These are phyloP conservation scores for Candida easanensis DNA, from an alignment of 805 yeast genomes.

Conservation along the genomic window DNA sequence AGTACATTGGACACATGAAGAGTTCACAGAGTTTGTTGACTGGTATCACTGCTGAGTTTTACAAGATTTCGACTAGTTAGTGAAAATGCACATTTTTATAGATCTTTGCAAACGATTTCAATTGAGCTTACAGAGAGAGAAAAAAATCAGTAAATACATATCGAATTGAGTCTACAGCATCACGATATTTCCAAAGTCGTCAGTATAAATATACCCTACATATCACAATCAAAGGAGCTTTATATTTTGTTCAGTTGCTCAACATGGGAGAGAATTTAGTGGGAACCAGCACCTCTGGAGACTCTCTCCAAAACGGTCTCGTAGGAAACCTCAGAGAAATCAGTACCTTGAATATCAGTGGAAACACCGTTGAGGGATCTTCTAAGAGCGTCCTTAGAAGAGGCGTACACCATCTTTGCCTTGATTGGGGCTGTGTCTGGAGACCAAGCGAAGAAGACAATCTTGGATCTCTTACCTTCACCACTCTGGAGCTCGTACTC, in stretches of 20 bases:
- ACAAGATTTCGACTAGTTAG: conserved; percentile 21
- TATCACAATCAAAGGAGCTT: too few relatives aligned
- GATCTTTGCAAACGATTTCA: not conserved
- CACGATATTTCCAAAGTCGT: too few relatives aligned
- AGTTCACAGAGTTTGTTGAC: conserved; percentile 17
- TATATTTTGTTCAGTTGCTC: too few relatives aligned
- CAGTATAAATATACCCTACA: too few relatives aligned
- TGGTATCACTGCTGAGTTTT: conserved; percentile 25
- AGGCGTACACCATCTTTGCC: conserved; percentile 96
- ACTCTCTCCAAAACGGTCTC: conserved; percentile 91
- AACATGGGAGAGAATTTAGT: conserved; percentile 4
- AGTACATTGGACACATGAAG: conserved; percentile 16
- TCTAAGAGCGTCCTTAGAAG: conserved; percentile 97
- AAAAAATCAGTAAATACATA: not conserved
- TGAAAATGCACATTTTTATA: not conserved
- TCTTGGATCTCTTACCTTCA: conserved; percentile 90
- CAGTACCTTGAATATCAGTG: conserved; percentile 96
- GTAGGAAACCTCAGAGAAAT: conserved; percentile 93
- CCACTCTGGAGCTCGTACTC: conserved; percentile 87
- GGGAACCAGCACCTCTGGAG: conserved; percentile 40
- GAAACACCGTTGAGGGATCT: conserved; percentile 95
- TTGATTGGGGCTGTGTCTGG: conserved; percentile 97
- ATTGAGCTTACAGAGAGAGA: too few relatives aligned
- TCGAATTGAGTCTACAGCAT: too few relatives aligned
- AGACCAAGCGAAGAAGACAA: conserved; percentile 82